Percentiles rank a stretch among this genome's conserved stretches.
These are phyloP conservation scores for Nakazawaea siamensis DNA, from an alignment of 805 yeast species.

Conservation along the genomic window DNA sequence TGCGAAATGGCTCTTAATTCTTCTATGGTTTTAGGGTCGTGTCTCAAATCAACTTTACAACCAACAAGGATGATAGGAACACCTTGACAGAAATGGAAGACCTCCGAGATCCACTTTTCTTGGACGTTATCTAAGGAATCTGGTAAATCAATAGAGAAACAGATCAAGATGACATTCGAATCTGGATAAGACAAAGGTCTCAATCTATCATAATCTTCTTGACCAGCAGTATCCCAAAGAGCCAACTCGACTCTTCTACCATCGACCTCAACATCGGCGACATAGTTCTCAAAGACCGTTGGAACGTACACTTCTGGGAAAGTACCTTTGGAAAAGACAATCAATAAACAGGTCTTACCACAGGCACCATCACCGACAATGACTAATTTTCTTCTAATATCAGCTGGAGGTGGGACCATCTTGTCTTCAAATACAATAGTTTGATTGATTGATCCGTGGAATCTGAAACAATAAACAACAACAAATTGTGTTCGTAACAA, in stretches of 20 bases:
- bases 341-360: slow-evolving; percentile 89
- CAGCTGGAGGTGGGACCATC: slow-evolving; percentile 38
- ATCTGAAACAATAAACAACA: no score
- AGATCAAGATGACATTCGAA: slow-evolving; percentile 82
- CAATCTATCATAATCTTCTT: slow-evolving; percentile 92
- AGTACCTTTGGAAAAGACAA: slow-evolving; percentile 78
- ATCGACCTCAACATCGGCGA: slow-evolving; percentile 89
- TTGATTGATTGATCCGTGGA: no score
- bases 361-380: slow-evolving; percentile 98
- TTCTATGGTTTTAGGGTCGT: slow-evolving; percentile 72
- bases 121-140: slow-evolving; percentile 90
- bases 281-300: slow-evolving; percentile 95
- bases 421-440: no score
- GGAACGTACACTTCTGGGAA: slow-evolving; percentile 95
- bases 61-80: slow-evolving; percentile 90
- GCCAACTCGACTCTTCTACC: slow-evolving; percentile 92
- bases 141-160: slow-evolving; percentile 87
- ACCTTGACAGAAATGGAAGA: slow-evolving; percentile 87
- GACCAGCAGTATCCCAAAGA: slow-evolving; percentile 98
- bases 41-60: slow-evolving; percentile 83
- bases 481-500: no score
- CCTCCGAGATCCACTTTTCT: slow-evolving; percentile 95
- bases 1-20: slow-evolving; percentile 66
- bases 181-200: slow-evolving; percentile 91
- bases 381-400: slow-evolving; percentile 73